phyloP scores from a whole-genome alignment of 1,284 basidiomycete species.

The Phylloporus gajari region DNA sequence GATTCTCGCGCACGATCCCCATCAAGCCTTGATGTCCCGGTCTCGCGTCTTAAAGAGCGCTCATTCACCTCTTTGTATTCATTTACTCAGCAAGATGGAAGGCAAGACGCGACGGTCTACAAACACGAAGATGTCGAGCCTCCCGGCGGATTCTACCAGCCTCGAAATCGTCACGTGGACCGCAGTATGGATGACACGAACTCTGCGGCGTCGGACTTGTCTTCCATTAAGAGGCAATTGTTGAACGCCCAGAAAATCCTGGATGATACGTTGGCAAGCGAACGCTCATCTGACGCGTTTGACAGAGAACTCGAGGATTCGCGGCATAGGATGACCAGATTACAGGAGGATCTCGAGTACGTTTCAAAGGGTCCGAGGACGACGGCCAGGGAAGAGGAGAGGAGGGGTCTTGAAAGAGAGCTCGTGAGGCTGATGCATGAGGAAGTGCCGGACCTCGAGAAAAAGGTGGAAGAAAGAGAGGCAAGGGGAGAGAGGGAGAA shows the following conservation, averaged over 20 bases:
- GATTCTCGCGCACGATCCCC: constrained; percentile 77
- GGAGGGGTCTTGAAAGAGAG: constrained; percentile 89
- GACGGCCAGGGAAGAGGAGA: constrained; percentile 84
- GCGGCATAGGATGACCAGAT: constrained; percentile 84
- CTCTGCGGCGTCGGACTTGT: constrained; percentile 78
- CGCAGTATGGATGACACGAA: constrained; percentile 80
- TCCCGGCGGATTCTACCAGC: constrained; percentile 79
- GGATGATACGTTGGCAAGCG: constrained; percentile 75
- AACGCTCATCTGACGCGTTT: constrained; percentile 81
- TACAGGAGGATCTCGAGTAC: constrained; percentile 96
- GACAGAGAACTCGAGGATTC: constrained; percentile 92
- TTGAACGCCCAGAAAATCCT: constrained; percentile 86
- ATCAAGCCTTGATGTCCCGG: constrained; percentile 57
- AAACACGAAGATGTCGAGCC: constrained; percentile 80
- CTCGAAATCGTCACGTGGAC: constrained; percentile 89
- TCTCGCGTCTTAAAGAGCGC: constrained; percentile 73
- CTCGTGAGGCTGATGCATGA: constrained; percentile 90
- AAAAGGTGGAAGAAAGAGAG: constrained; percentile 84
- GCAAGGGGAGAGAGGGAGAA: constrained; percentile 81
- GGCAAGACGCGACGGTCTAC: constrained; percentile 93
- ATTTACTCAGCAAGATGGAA: constrained; percentile 60
- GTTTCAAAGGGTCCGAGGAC: constrained; percentile 83
- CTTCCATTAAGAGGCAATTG: constrained; percentile 75
- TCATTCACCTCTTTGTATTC: constrained; percentile 72
- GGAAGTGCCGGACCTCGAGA: constrained; percentile 90